Evolutionary conservation across 768 basidiomycete species (phyloP).

Genomic region (Lactarius hatsudake): DNA sequence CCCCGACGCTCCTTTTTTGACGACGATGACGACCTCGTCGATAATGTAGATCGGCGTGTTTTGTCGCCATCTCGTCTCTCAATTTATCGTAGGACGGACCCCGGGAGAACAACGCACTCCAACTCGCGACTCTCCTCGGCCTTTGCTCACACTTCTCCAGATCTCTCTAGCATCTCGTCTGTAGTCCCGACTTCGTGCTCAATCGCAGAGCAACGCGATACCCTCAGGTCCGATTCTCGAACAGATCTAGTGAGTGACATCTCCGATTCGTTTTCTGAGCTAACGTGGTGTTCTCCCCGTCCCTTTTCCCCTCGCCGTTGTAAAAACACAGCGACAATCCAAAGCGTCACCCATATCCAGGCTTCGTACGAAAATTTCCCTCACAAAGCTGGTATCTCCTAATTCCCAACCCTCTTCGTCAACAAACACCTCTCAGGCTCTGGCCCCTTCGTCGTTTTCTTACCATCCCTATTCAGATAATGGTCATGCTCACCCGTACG

Average conservation of each 20-base stretch:
- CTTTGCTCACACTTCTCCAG: conserved; percentile 6
- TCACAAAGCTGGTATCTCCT: conserved; percentile 7
- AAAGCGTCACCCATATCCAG: conserved; percentile 6
- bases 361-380: conserved; percentile 20
- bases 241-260: conserved; percentile 2
- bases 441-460: conserved; percentile 10
- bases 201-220: background rate
- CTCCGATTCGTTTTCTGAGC: background rate
- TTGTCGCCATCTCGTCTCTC: background rate
- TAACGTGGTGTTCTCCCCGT: background rate
- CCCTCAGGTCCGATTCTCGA: conserved; percentile 1
- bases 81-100: background rate
- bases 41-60: background rate
- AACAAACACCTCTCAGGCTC: conserved; percentile 6
- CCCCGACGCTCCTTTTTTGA: conserved; percentile 15
- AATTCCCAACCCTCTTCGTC: conserved; percentile 10
- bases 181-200: conserved; percentile 7
- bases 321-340: background rate
- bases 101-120: background rate
- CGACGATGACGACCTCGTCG: conserved; percentile 4
- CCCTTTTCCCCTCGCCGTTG: background rate
- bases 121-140: conserved; percentile 13
- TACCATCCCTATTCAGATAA: conserved; percentile 10
- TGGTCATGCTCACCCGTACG: background rate
- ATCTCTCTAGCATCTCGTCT: conserved; percentile 3